A percentile compares a stretch with the other conserved stretches of the same genome.
phyloP scores from a whole-genome alignment of 345 rosid genomes.

The Citrus glauca region DNA sequence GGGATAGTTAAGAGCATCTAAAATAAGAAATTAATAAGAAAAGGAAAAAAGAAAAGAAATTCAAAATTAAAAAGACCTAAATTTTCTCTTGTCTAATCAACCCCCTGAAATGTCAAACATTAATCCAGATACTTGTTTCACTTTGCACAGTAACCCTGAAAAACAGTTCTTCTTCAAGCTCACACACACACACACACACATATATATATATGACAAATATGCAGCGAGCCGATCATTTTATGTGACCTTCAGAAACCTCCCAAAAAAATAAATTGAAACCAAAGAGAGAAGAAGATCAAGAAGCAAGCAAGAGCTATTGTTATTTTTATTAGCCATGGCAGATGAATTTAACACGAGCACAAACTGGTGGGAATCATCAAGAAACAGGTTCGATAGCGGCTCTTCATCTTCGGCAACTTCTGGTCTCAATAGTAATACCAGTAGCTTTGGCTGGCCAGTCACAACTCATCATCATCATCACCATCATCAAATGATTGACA shows the following conservation, averaged over 20 bases:
- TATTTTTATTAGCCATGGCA: conserved; percentile 38
- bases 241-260: conserved; percentile 18
- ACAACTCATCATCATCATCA: conserved; percentile 1
- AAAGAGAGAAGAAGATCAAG: not conserved
- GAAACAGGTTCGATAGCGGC: conserved; percentile 39
- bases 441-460: conserved; percentile 52
- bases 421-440: conserved; percentile 34
- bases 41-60: not conserved
- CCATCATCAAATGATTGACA: conserved; percentile 29
- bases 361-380: conserved; percentile 70
- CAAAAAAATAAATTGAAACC: not conserved
- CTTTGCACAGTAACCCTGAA: not conserved
- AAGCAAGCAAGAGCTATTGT: conserved; percentile 8
- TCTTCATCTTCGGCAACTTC: conserved; percentile 56
- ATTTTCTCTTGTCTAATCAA: conserved; percentile 30
- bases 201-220: conserved; percentile 23
- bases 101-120: conserved; percentile 42
- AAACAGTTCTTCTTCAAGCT: not conserved
- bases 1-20: not conserved
- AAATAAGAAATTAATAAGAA: not conserved
- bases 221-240: conserved; percentile 49
- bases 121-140: conserved; percentile 18
- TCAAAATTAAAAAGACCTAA: conserved; percentile 29
- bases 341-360: conserved; percentile 51
- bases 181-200: not conserved